Conservation (phyloP, 495 filamentous ascomycete species). For the Tuber borchii region DNA sequence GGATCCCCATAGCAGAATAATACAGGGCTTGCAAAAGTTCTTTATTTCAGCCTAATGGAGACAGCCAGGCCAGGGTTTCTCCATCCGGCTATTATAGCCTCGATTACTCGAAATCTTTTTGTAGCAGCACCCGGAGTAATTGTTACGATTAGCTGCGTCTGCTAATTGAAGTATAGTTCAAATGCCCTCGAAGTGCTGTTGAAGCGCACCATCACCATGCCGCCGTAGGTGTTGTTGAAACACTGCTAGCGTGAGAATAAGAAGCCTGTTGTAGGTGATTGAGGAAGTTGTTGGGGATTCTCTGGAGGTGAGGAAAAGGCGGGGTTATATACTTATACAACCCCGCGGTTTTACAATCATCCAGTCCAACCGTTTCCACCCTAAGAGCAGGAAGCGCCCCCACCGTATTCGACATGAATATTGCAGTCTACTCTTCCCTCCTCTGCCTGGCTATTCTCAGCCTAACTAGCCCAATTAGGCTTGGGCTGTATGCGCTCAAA, state of each 20-base stretch:
- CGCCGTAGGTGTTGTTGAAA: neutral
- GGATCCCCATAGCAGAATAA: constrained; percentile 3
- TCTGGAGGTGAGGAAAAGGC: neutral
- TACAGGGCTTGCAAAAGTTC: neutral
- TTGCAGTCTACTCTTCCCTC: neutral
- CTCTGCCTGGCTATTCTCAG: neutral
- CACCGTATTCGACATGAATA: neutral
- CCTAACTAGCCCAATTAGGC: neutral
- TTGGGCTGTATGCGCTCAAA: neutral
- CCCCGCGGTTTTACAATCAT: neutral
- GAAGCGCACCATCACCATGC: neutral
- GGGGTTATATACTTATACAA: neutral
- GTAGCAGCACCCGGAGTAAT: neutral
- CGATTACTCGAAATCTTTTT: neutral
- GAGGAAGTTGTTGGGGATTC: neutral
- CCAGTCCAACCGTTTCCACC: neutral
- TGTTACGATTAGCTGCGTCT: neutral
- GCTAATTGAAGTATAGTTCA: neutral
- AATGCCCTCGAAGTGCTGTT: neutral
- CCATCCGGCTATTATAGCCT: neutral
- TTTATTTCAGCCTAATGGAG: neutral
- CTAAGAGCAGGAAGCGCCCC: neutral
- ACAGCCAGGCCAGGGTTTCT: neutral
- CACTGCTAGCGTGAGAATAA: neutral
- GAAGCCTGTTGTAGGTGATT: neutral